Base-by-base conservation (phyloP, 768 basidiomycete genomes). In the Tulasnella sp. region DNA sequence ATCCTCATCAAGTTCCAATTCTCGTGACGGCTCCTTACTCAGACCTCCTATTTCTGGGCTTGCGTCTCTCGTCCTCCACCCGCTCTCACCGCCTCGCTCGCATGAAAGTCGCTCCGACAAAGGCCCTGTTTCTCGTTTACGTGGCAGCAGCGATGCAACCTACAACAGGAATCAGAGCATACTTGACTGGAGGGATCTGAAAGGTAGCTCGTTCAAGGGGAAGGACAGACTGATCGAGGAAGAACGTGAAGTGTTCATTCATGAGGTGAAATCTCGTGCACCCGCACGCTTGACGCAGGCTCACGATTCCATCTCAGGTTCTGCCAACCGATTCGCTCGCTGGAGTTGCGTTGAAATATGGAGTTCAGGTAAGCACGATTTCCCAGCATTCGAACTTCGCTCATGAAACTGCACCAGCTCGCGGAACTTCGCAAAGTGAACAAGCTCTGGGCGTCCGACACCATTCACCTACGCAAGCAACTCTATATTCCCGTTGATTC, bases 401-500 rank as follows among this genome's bases (percentile, higher is more conserved):
- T 15, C 6, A n/a, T 19, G 2, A 21, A 19, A 31, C 14, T 27
- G 36, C 35, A 2, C 19, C 63, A 74, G 73, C 64, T 72, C 52
- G 77, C 87, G 25, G 83, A 85, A 12, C 76, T 99, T 11, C 83
- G 93, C 46, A 76, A 82, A 63, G 82, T 83, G 46, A 99, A 99
- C 68, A 88, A 92, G 62, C 73, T 99, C 6, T 99, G 96, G 96
- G 68, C 89, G 5, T 84, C 87, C 6, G 96, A 98, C 67, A 77
- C 89, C 1, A 86, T 99, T 43, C 89, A 94, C 69, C 77, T 92
- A 32, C 84, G 93, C 27, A 81, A 81, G 43, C 74, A 36, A 17
- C 56, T 60, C 45, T 59, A 60, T 12, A 60, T 60, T 32, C 59
- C 59, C 1, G 34, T 60, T 9, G 59, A 60, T 23, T 45, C 19